Base-by-base conservation (phyloP, 352 stramenopile species). In the Globisporangium recalcitrans region DNA sequence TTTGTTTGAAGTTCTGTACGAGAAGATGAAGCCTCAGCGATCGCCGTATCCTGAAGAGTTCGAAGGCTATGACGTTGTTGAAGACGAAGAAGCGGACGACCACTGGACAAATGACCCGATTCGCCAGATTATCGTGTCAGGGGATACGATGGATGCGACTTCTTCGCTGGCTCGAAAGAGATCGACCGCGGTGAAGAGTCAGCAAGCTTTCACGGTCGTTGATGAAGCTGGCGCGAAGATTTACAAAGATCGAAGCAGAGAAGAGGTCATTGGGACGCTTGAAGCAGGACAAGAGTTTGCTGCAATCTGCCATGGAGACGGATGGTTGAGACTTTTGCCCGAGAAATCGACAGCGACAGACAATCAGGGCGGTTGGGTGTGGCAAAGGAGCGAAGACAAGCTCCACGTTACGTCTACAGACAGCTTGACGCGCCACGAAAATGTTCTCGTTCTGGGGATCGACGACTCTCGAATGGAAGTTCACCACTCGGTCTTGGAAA, bases 1-100 rank as follows among this genome's bases (percentile, higher is more conserved):
- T 31, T 47, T 90, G 34, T 90, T 81, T 67, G 80, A 91, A 31
- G 79, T 84, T 1, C 60, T 90, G 38, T 88, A 90, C 32, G 84
- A 93, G 52, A 80, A 80, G 21, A 76, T 75, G 52, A 71, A 72
- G 34, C 53, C 63, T 5, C 80, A 91, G 31, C 64, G 70, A 13
- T 52, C 22, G 9, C 84, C 81, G 8, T 68, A 70, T 24, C 51
- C 63, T 0, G 68, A 64, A 42, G 80, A 88, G 40, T 90, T 88
- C 63, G 75, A 85, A 29, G 75, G 75, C 0, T 87, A 75, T 58
- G 71, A 79, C 9, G 59, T 49, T 19, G 70, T 83, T 29, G 48
- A 40, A 13, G 56, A 53, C 24, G 42, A 60, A 22, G 64, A 47
- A 32, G 54, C 34, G 27, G 34, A 51, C 7, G 36, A 56, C 11